These are phyloP conservation scores for Pythium phragmitis DNA, from an alignment of 352 stramenopile species.

Conservation along the genomic window DNA sequence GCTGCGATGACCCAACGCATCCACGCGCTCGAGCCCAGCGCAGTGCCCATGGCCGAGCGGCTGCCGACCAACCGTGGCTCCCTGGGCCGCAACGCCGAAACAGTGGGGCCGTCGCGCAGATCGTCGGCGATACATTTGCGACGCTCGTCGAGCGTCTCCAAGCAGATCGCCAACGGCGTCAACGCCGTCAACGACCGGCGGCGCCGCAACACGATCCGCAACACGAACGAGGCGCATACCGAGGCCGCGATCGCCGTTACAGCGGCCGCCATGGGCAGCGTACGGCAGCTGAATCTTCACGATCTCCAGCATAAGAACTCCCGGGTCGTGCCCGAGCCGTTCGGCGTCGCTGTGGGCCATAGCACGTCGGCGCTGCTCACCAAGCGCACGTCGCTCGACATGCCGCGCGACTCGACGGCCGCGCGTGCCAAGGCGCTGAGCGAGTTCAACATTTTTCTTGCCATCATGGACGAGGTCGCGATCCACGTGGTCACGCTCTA, in stretches of 20 bases:
- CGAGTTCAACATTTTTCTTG: slow-evolving; percentile 77
- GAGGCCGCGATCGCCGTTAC: slow-evolving; percentile 31
- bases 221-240: slow-evolving; percentile 21
- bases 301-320: slow-evolving; percentile 2
- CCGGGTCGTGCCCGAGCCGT: slow-evolving; percentile 37
- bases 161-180: slow-evolving; percentile 29
- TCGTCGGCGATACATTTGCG: slow-evolving; percentile 39
- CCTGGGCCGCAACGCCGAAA: not conserved
- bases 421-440: slow-evolving; percentile 53
- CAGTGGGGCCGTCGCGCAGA: slow-evolving; percentile 17
- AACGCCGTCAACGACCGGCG: slow-evolving; percentile 6
- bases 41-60: not conserved
- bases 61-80: not conserved
- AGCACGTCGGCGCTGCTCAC: slow-evolving; percentile 18
- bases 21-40: not conserved
- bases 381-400: slow-evolving; percentile 36
- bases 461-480: slow-evolving; percentile 80
- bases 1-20: slow-evolving; percentile 7
- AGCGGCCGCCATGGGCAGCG: slow-evolving; percentile 28
- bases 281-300: slow-evolving; percentile 17
- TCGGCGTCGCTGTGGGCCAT: not conserved
- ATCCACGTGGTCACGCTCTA: slow-evolving; percentile 80
- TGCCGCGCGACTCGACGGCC: slow-evolving; percentile 50
- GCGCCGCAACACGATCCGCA: slow-evolving; percentile 23
- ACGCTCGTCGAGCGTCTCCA: slow-evolving; percentile 45